These are phyloP conservation scores for Scheffersomyces lignicola DNA, from an alignment of 1,139 yeast genomes.

Conservation along the genomic window DNA sequence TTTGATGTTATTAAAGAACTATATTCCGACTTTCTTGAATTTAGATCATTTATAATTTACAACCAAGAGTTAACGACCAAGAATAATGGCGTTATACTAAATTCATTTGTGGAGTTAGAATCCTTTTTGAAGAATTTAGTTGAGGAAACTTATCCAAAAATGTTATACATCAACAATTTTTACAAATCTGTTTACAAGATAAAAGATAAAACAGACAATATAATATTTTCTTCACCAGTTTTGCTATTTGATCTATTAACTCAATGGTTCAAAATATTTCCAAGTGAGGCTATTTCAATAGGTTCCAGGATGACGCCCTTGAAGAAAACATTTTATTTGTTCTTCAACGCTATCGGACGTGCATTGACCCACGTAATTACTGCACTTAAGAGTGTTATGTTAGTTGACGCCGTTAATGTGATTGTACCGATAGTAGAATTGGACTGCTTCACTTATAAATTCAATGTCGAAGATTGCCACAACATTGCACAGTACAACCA, in stretches of 20 bases:
- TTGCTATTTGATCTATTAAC: slow-evolving; percentile 32
- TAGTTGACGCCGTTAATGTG: slow-evolving; percentile 37
- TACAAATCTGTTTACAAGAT: slow-evolving; percentile 18
- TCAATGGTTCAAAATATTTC: slow-evolving; percentile 37
- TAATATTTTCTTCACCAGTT: slow-evolving; percentile 18
- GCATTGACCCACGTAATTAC: slow-evolving; percentile 33
- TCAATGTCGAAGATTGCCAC: slow-evolving; percentile 17
- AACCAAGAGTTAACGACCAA: slow-evolving; percentile 13
- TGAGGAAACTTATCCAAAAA: slow-evolving; percentile 27
- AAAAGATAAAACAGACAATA: slow-evolving; percentile 14
- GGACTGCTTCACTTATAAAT: slow-evolving; percentile 21
- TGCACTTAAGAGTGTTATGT: slow-evolving; percentile 33
- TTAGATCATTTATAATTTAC: slow-evolving; percentile 21
- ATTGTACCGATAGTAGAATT: slow-evolving; percentile 34
- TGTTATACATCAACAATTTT: slow-evolving; percentile 23
- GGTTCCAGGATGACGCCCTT: slow-evolving; percentile 30
- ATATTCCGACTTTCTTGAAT: slow-evolving; percentile 21
- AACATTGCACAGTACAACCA: slow-evolving; percentile 19
- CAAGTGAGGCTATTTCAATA: slow-evolving; percentile 33
- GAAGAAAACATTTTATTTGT: slow-evolving; percentile 34
- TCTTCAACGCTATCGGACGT: slow-evolving; percentile 36
- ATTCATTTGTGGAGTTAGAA: slow-evolving; percentile 26
- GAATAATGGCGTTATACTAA: slow-evolving; percentile 14
- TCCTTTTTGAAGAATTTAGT: slow-evolving; percentile 28
- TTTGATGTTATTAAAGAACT: slow-evolving; percentile 30